Percentiles rank a stretch among this genome's conserved stretches.
Conservation (phyloP, 768 basidiomycete species). For the Leccinum ochraceum region DNA sequence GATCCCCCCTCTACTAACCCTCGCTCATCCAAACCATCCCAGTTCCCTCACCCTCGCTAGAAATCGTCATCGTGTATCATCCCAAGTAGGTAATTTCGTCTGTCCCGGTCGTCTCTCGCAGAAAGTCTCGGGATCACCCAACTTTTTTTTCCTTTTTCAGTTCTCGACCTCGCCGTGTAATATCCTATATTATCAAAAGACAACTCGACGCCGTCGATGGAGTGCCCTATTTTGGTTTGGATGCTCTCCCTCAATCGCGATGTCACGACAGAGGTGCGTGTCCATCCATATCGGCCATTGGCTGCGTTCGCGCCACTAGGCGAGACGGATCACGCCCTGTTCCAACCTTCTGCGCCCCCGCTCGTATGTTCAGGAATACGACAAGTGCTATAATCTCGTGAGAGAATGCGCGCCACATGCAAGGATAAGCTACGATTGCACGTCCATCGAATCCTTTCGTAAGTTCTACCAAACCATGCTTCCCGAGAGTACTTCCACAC, state of each 20-base stretch:
- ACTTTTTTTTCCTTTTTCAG: neutral
- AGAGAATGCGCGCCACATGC: conserved; percentile 61
- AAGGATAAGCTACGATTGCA: conserved; percentile 53
- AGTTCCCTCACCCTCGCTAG: neutral
- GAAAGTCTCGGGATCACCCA: neutral
- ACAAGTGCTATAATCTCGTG: conserved; percentile 61
- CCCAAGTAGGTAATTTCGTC: conserved; percentile 1
- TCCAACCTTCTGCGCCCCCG: neutral
- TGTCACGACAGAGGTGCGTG: conserved; percentile 61
- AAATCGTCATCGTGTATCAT: neutral
- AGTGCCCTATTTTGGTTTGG: conserved; percentile 76
- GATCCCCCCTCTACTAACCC: neutral
- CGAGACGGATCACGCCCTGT: conserved; percentile 5
- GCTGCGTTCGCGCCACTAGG: neutral
- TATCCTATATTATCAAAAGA: conserved; percentile 9
- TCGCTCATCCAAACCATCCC: neutral
- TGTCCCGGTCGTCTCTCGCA: neutral
- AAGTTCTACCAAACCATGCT: conserved; percentile 33
- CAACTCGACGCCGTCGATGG: conserved; percentile 30
- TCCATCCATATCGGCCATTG: neutral
- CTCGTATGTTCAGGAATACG: conserved; percentile 60
- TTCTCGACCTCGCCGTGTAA: neutral
- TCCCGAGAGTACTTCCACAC: neutral
- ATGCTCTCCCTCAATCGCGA: conserved; percentile 78
- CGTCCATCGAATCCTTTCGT: conserved; percentile 68